phyloP scores from a whole-genome alignment of 2,329 filamentous ascomycete genomes.

The Pseudogymnoascus sp. region DNA sequence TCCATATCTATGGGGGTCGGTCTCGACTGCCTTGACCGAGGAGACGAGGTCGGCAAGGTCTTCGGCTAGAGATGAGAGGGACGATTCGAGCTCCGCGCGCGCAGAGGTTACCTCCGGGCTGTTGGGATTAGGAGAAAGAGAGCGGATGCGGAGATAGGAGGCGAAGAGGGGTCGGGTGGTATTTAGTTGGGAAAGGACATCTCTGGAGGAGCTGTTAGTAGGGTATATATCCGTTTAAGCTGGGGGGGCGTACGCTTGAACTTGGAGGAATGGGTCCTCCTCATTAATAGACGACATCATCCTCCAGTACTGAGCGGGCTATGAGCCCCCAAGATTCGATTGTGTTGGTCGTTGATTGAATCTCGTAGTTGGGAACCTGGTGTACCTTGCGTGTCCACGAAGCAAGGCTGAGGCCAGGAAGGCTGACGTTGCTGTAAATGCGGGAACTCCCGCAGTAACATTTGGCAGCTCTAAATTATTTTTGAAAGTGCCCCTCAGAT shows the following conservation, averaged over 20 bases:
- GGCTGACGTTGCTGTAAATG: neutral
- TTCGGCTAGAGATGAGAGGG: conserved; percentile 62
- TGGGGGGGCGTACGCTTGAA: conserved; percentile 49
- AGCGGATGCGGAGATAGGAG: conserved; percentile 92
- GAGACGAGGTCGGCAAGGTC: conserved; percentile 85
- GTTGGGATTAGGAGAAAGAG: conserved; percentile 59
- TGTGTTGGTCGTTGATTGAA: conserved; percentile 2
- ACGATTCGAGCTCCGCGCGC: conserved; percentile 55
- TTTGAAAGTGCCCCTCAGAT: neutral
- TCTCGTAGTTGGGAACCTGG: neutral
- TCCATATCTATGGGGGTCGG: conserved; percentile 78
- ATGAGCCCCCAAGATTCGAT: conserved; percentile 6
- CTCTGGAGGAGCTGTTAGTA: conserved; percentile 43
- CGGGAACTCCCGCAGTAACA: conserved; percentile 1
- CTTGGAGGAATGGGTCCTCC: conserved; percentile 63
- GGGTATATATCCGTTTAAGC: conserved; percentile 8
- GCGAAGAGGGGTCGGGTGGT: conserved; percentile 79
- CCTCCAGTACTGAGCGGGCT: conserved; percentile 14
- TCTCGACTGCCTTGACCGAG: conserved; percentile 79
- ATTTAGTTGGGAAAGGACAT: conserved; percentile 77
- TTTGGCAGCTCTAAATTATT: conserved; percentile 3
- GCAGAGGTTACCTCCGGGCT: conserved; percentile 82
- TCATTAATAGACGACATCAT: conserved; percentile 63
- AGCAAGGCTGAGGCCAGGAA: conserved; percentile 4
- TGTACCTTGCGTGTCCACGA: neutral